Evolutionary conservation across 2,329 filamentous ascomycete genomes (phyloP), one percentile per base, ranked within the genome.

Genomic region (Sclerotinia spermophila): DNA sequence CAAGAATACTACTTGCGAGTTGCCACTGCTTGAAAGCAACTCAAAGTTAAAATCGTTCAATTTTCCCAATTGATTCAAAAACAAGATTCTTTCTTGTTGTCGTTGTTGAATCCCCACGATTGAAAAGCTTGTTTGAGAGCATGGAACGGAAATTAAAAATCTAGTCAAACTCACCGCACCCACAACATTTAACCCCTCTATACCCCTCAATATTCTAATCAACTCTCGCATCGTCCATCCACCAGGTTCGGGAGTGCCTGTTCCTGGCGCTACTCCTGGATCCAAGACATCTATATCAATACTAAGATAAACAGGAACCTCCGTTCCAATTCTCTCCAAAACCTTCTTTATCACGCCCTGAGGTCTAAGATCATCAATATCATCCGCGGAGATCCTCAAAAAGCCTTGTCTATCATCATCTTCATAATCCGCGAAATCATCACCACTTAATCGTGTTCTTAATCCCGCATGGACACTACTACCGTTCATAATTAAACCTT

Each of bases 201-300:
- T 86, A 0, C 92, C 93, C 44, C 93, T 84, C 79, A 97, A 81
- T 71, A 97, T 93, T 19, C 91, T 85, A 74, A 97, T 95, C 75
- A 97, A 84, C 83, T 97, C 94, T 67, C 94, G 85, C 30, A 92
- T 96, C 8, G 92, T 96, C 94, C 94, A 97, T 51, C 94, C 94
- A 71, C 94, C 94, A 0, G 93, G 91, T 82, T 97, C 94, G 0
- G 94, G 94, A 0, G 94, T 97, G 1, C 94, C 94, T 0, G 93
- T 97, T 2, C 91, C 92, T 0, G 93, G 92, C 2, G 88, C 88
- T 65, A 82, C 70, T 0, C 82, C 90, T 0, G 92, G 92, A 79
- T 95, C 92, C 61, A 95, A 83, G 0, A 94, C 91, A 79, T 95
- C 92, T 75, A 94, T 94, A 77, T 95, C 92, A 24, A 95, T 87